Conservation (phyloP, 2,329 filamentous ascomycete genomes). For the Saccharata proteae region DNA sequence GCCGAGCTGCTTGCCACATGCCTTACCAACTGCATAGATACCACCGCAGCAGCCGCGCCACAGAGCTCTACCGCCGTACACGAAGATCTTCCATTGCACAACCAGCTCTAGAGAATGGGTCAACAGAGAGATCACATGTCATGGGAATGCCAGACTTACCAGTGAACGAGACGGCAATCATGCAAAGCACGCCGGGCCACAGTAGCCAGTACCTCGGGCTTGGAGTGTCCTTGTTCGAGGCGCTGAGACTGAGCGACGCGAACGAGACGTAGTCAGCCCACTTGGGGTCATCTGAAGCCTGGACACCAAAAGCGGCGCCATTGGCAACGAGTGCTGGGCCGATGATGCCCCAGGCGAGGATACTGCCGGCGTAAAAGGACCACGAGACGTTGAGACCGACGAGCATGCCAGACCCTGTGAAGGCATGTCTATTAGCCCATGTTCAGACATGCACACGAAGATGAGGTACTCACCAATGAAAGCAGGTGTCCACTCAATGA, state of each 20-base stretch:
- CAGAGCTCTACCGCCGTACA: slow-evolving; percentile 36
- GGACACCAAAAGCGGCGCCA: slow-evolving; percentile 34
- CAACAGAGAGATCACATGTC: no score
- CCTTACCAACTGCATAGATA: slow-evolving; percentile 28
- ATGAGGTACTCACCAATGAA: no score
- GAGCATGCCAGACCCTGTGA: slow-evolving; percentile 41
- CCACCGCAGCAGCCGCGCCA: slow-evolving; percentile 34
- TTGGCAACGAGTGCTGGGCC: slow-evolving; percentile 45
- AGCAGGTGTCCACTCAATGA: slow-evolving; percentile 46
- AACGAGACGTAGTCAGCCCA: slow-evolving; percentile 33
- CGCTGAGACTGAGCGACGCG: slow-evolving; percentile 22
- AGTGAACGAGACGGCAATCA: slow-evolving; percentile 40
- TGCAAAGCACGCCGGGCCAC: slow-evolving; percentile 39
- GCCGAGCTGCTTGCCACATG: slow-evolving; percentile 29
- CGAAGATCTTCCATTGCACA: slow-evolving; percentile 34
- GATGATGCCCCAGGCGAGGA: slow-evolving; percentile 46
- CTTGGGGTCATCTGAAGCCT: slow-evolving; percentile 24
- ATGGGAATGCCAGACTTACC: slow-evolving; percentile 11
- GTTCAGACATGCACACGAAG: no score
- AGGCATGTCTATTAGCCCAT: no score
- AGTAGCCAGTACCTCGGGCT: slow-evolving; percentile 41
- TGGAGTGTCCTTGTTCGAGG: slow-evolving; percentile 30
- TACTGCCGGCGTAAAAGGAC: slow-evolving; percentile 45
- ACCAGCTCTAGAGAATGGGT: slow-evolving; percentile 19
- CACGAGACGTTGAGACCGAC: slow-evolving; percentile 47